Conservation (phyloP, 2,329 filamentous ascomycete species). For the Trichoderma koningiopsis region DNA sequence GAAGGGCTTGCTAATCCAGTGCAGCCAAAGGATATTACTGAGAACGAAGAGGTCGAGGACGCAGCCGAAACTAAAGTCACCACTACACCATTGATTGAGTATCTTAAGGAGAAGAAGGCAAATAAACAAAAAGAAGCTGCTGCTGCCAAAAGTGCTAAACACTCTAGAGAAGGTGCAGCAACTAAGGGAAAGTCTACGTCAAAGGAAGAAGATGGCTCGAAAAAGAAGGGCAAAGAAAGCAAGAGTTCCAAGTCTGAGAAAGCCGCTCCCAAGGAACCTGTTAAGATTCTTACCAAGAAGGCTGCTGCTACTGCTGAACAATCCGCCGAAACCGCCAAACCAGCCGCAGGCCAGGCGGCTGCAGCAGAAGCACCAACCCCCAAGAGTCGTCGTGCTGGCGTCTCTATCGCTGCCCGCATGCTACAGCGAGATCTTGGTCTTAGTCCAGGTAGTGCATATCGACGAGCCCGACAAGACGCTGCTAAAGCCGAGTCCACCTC, state of each 20-base stretch:
- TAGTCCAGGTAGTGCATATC: slow-evolving; percentile 63
- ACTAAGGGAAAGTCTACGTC: slow-evolving; percentile 49
- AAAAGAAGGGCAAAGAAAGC: slow-evolving; percentile 65
- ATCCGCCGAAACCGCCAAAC: slow-evolving; percentile 50
- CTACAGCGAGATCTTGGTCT: slow-evolving; percentile 67
- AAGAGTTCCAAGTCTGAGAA: slow-evolving; percentile 59
- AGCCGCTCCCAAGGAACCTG: slow-evolving; percentile 54
- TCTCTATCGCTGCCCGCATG: slow-evolving; percentile 65
- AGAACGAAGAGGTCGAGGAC: slow-evolving; percentile 48
- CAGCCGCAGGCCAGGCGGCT: slow-evolving; percentile 42
- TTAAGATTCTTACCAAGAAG: slow-evolving; percentile 66
- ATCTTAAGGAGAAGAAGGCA: slow-evolving; percentile 87
- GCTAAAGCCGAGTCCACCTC: slow-evolving; percentile 56
- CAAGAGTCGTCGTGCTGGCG: slow-evolving; percentile 62
- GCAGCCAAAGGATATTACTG: slow-evolving; percentile 46
- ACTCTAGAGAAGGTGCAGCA: slow-evolving; percentile 53
- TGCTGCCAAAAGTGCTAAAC: slow-evolving; percentile 52
- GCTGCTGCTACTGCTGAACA: slow-evolving; percentile 53
- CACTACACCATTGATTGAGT: slow-evolving; percentile 88
- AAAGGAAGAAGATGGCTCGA: slow-evolving; percentile 54
- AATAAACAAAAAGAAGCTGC: slow-evolving; percentile 62
- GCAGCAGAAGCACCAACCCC: slow-evolving; percentile 7
- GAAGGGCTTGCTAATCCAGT: slow-evolving; percentile 77
- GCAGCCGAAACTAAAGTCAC: slow-evolving; percentile 63
- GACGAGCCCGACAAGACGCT: slow-evolving; percentile 60